phyloP scores from a whole-genome alignment of 139 green algal genomes.

The Volvox reticuliferus region DNA sequence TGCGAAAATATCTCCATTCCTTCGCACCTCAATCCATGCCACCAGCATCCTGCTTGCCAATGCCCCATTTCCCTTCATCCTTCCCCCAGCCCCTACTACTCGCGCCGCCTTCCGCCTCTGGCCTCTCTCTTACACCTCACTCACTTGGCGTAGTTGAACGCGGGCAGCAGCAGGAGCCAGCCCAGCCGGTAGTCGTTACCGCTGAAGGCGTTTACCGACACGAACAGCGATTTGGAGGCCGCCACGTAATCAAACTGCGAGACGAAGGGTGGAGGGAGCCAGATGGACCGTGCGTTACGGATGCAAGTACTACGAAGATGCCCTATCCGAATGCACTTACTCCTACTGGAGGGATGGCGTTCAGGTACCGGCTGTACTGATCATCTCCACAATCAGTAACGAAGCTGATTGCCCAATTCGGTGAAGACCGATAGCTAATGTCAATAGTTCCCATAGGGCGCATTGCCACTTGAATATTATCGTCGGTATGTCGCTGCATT shows the following conservation, averaged over 20 bases:
- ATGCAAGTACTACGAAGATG: too few relatives aligned
- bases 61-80: neutral
- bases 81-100: neutral
- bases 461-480: too few relatives aligned
- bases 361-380: too few relatives aligned
- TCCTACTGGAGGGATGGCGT: too few relatives aligned
- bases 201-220: conserved; percentile 65
- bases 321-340: too few relatives aligned
- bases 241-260: conserved; percentile 27
- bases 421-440: too few relatives aligned
- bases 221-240: conserved; percentile 55
- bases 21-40: neutral
- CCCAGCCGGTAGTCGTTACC: conserved; percentile 61
- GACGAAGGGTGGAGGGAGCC: too few relatives aligned
- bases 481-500: too few relatives aligned
- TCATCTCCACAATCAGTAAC: too few relatives aligned
- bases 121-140: neutral
- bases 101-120: neutral
- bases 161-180: conserved; percentile 72
- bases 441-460: too few relatives aligned
- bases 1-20: too few relatives aligned
- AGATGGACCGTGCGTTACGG: neutral
- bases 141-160: conserved; percentile 61
- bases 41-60: neutral
- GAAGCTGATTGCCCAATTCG: too few relatives aligned